Evolutionary conservation across 1,139 yeast genomes (phyloP).

Genomic region (Geotrichum australiense): DNA sequence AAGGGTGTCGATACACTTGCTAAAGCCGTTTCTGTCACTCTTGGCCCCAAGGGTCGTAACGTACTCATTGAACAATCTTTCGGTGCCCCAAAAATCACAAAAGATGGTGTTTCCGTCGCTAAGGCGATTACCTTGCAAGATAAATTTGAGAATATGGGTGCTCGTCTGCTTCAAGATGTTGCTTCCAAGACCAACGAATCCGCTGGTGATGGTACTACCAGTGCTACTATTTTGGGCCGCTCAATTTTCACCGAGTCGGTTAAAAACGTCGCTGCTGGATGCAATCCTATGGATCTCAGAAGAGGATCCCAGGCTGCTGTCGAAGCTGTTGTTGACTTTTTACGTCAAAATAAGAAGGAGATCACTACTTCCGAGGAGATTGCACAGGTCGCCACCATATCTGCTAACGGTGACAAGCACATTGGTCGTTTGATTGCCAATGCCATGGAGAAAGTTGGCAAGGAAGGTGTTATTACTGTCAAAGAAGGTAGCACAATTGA

Average conservation of each 20-base stretch:
- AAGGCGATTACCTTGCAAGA: conserved; percentile 78
- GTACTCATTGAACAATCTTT: conserved; percentile 95
- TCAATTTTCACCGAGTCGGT: conserved; percentile 96
- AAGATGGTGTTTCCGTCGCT: conserved; percentile 99
- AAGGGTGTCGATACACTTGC: conserved; percentile 96
- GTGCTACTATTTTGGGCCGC: conserved; percentile 96
- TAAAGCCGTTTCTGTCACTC: conserved; percentile 93
- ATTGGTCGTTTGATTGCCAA: conserved; percentile 90
- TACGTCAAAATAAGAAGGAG: conserved; percentile 88
- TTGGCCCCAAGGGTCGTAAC: conserved; percentile 98
- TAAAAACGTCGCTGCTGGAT: conserved; percentile 98
- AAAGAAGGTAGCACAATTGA: conserved; percentile 96
- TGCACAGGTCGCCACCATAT: conserved; percentile 97
- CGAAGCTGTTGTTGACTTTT: conserved; percentile 86
- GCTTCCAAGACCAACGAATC: conserved; percentile 97
- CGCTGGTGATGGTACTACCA: conserved; percentile 99
- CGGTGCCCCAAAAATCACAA: conserved; percentile 97
- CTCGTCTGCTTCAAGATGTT: conserved; percentile 92
- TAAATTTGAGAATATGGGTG: conserved; percentile 96
- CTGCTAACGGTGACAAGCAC: conserved; percentile 95
- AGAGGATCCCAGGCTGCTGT: conserved; percentile 99
- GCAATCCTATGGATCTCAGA: conserved; percentile 99
- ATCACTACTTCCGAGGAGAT: conserved; percentile 96
- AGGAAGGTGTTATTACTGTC: conserved; percentile 98
- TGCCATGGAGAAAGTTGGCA: conserved; percentile 99